phyloP scores from a whole-genome alignment of 2,329 filamentous ascomycete species.

The Chaetoscypha palmicola region DNA sequence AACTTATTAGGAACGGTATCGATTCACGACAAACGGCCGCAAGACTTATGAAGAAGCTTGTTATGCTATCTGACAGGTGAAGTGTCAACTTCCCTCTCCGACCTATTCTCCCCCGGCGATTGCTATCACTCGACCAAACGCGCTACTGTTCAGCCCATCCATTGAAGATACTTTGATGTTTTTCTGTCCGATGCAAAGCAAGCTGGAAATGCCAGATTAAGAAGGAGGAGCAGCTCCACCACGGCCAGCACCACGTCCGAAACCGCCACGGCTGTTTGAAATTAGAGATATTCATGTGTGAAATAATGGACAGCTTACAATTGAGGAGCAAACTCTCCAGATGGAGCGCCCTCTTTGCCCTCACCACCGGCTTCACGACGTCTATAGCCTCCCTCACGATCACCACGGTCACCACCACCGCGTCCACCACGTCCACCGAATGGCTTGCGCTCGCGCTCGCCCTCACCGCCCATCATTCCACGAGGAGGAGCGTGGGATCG shows the following conservation, averaged over 20 bases:
- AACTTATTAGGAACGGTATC: background rate
- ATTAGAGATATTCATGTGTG: conserved; percentile 6
- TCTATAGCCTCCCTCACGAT: conserved; percentile 85
- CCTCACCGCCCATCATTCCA: conserved; percentile 91
- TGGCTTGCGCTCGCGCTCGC: conserved; percentile 71
- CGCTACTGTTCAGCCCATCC: conserved; percentile 41
- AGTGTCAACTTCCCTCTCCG: conserved; percentile 38
- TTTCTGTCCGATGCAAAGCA: conserved; percentile 33
- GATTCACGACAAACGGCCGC: conserved; percentile 16
- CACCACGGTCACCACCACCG: conserved; percentile 56
- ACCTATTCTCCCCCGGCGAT: conserved; percentile 40
- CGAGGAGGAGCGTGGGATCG: conserved; percentile 82
- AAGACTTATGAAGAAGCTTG: conserved; percentile 30
- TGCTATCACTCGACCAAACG: conserved; percentile 43
- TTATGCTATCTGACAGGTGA: conserved; percentile 34
- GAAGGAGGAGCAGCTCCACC: conserved; percentile 58
- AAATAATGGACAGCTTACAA: conserved; percentile 53
- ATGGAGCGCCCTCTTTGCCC: conserved; percentile 85
- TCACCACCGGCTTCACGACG: conserved; percentile 68
- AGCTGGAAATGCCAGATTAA: conserved; percentile 28
- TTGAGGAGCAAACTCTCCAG: conserved; percentile 84
- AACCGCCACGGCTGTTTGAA: conserved; percentile 69
- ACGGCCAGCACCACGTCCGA: conserved; percentile 68
- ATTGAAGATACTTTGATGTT: conserved; percentile 26
- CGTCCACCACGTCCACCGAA: conserved; percentile 68